Evolutionary conservation across 2,329 filamentous ascomycete species (phyloP).

Genomic region (Dryadomyces sulphureus): DNA sequence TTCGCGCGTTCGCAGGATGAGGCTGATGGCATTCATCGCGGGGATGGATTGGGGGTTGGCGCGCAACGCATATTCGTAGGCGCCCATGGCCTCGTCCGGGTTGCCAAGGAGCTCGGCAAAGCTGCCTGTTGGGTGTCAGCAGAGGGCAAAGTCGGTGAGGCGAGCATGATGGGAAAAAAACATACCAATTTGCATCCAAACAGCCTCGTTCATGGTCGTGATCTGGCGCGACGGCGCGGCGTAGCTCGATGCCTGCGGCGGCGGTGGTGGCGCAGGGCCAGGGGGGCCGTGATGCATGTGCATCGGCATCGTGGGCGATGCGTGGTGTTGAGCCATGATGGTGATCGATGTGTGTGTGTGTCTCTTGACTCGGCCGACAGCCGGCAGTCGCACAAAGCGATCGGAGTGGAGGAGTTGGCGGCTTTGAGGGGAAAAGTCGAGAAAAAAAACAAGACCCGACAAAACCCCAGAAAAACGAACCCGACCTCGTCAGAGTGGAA

Average conservation of each 20-base stretch:
- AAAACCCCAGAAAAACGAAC: not conserved
- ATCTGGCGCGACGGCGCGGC: conserved; percentile 56
- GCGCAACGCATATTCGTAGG: conserved; percentile 79
- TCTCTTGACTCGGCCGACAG: not conserved
- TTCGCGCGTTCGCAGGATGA: conserved; percentile 81
- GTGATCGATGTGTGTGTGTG: not conserved
- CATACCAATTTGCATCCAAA: conserved; percentile 90
- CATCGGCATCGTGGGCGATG: conserved; percentile 65
- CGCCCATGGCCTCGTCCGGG: conserved; percentile 73
- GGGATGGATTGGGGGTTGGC: conserved; percentile 80
- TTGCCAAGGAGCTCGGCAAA: conserved; percentile 80
- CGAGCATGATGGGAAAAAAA: conserved; percentile 17
- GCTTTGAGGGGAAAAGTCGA: not conserved
- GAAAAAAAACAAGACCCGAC: not conserved
- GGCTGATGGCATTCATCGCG: conserved; percentile 88
- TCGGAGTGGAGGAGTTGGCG: conserved; percentile 1
- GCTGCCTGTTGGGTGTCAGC: conserved; percentile 40
- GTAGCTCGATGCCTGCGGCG: conserved; percentile 30
- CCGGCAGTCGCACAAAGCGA: not conserved
- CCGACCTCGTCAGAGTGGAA: not conserved
- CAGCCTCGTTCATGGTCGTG: conserved; percentile 63
- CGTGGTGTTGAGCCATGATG: conserved; percentile 62
- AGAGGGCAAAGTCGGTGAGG: not conserved
- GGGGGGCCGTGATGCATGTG: conserved; percentile 49
- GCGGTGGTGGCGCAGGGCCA: conserved; percentile 31